Base-by-base conservation (phyloP, 805 yeast species). In the Sugiyamaella chiloensis region DNA sequence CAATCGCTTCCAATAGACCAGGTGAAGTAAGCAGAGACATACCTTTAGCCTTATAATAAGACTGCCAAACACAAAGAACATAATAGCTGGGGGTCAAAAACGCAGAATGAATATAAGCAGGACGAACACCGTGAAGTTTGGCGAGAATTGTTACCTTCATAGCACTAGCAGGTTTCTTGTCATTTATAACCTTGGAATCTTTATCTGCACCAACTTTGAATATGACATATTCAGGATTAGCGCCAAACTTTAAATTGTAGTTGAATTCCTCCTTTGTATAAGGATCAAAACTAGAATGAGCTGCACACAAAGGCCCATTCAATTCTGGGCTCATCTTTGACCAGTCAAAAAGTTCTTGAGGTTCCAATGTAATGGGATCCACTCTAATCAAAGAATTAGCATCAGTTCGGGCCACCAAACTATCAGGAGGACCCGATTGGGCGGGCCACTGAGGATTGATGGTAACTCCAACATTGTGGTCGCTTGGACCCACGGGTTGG, bases 31-130 rank as follows among this genome's bases (percentile, higher is more conserved):
- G 7, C 20, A 34, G 20, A 3, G 37, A 6, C 4, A 7, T 7
- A 9, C 37, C 37, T 3, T 34, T 34, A 3, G 37, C 37, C 19
- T 19, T 5, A 21, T 34, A 34, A 21, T 34, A 34, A 4, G 37
- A 34, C 20, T 34, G 37, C 37, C 37, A 34, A 3, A 34, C 37
- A 19, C 37, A 34, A 19, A 34, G 37, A 14, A 34, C 37, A 34
- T 14, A 34, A 7, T 34, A 34, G 20, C 19, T 34, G 4, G 37
- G 37, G 19, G 37, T 34, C 6, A 34, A 21, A 16, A 34, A 34
- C 5, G 37, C 20, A 12, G 37, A 34, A 19, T 34, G 37, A 16
- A 34, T 34, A 7, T 34, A 34, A 4, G 37, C 37, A 12, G 37
- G 37, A 12, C 20, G 16, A 16, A 21, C 37, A n/a, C 37, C 21